Conservation (phyloP, 495 filamentous ascomycete species). For the Wilcoxina mikolae region DNA sequence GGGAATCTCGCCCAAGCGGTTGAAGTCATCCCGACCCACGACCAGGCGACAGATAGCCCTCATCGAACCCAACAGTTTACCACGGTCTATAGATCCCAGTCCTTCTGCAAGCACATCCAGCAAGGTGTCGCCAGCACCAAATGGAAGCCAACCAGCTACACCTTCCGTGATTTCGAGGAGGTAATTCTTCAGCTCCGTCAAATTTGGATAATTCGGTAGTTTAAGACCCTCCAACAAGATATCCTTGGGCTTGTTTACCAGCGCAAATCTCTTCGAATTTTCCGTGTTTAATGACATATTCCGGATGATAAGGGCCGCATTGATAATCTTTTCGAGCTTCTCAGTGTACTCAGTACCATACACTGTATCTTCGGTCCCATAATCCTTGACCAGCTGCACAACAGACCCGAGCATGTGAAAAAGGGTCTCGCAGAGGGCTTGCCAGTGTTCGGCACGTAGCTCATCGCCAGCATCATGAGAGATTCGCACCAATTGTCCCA, state of each 20-base stretch:
- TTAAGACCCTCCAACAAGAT: constrained; percentile 67
- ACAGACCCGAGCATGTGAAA: constrained; percentile 68
- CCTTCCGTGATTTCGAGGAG: constrained; percentile 88
- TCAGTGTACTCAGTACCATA: constrained; percentile 59
- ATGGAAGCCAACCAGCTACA: constrained; percentile 58
- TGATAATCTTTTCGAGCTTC: constrained; percentile 57
- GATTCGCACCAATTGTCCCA: constrained; percentile 88
- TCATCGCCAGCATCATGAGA: constrained; percentile 90
- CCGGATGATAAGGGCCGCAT: constrained; percentile 72
- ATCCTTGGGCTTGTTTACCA: constrained; percentile 54
- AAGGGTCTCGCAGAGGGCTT: constrained; percentile 75
- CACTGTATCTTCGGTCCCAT: constrained; percentile 50
- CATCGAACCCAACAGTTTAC: constrained; percentile 68
- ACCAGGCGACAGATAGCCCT: constrained; percentile 77
- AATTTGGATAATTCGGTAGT: constrained; percentile 54
- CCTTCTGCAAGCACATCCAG: constrained; percentile 61
- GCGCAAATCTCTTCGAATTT: constrained; percentile 60
- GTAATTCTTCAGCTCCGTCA: constrained; percentile 80
- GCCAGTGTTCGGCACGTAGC: constrained; percentile 82
- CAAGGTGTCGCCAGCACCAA: constrained; percentile 58
- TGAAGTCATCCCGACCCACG: constrained; percentile 63
- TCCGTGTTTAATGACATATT: constrained; percentile 87
- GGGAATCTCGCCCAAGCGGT: constrained; percentile 60
- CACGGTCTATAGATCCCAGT: constrained; percentile 61
- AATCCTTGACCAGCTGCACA: constrained; percentile 51